A percentile compares a stretch with the other conserved stretches of the same genome.
phyloP scores from a whole-genome alignment of 768 basidiomycete genomes.

The Lentinus tigrinus region DNA sequence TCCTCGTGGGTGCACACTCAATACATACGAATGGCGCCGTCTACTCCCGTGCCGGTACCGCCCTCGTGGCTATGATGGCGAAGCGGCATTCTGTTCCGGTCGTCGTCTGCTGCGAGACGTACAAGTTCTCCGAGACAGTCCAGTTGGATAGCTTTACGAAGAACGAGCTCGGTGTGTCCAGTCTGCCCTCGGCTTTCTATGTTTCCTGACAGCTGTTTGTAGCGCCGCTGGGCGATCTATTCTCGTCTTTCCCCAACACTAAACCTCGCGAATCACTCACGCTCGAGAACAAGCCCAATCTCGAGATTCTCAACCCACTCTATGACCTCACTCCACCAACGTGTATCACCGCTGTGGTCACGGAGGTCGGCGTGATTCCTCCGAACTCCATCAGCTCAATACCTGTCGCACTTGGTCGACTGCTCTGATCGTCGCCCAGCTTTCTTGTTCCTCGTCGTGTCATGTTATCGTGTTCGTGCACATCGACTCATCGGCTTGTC shows the following conservation, averaged over 20 bases:
- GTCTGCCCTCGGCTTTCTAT: background rate
- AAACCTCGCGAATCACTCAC: conserved; percentile 31
- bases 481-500: conserved; percentile 5
- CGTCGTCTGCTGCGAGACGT: conserved; percentile 96
- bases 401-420: conserved; percentile 58
- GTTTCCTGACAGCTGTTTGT: background rate
- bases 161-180: conserved; percentile 83
- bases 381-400: conserved; percentile 88
- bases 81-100: conserved; percentile 88
- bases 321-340: conserved; percentile 94
- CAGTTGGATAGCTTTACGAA: conserved; percentile 93
- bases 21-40: conserved; percentile 94
- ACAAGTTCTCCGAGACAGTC: conserved; percentile 94
- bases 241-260: conserved; percentile 33
- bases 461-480: conserved; percentile 7
- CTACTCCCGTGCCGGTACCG: conserved; percentile 92
- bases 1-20: conserved; percentile 92
- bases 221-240: conserved; percentile 33
- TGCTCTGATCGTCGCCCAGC: conserved; percentile 21
- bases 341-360: conserved; percentile 93
- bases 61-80: conserved; percentile 95
- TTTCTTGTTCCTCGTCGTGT: conserved; percentile 8
- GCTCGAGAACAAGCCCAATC: conserved; percentile 41
- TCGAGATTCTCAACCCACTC: conserved; percentile 82
- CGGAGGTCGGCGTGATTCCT: conserved; percentile 94